phyloP scores from a whole-genome alignment of 306 rosid species.

The Cucumis melo region DNA sequence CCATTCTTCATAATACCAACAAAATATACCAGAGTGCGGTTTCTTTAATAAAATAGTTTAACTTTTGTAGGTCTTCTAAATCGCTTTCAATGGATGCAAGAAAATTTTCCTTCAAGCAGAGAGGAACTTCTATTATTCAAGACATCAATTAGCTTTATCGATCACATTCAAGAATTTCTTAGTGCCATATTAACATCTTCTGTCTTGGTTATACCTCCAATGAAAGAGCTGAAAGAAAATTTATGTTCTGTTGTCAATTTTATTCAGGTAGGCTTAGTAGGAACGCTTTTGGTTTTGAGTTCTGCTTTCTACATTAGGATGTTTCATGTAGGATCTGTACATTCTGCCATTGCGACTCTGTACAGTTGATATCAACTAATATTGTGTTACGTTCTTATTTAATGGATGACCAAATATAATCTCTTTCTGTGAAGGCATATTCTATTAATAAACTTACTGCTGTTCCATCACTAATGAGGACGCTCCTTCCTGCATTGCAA shows the following conservation, averaged over 20 bases:
- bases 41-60: not conserved
- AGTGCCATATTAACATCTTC: slow-evolving; percentile 52
- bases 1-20: not conserved
- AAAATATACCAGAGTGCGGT: not conserved
- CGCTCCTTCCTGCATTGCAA: slow-evolving; percentile 56
- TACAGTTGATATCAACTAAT: not conserved
- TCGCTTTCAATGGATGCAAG: slow-evolving; percentile 86
- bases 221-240: slow-evolving; percentile 35
- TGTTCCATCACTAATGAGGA: slow-evolving; percentile 75
- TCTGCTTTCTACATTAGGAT: too few species aligned
- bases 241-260: slow-evolving; percentile 42
- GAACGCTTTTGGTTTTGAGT: too few species aligned
- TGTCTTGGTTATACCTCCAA: slow-evolving; percentile 74
- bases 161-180: slow-evolving; percentile 88
- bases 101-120: slow-evolving; percentile 43
- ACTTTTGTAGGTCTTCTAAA: slow-evolving; percentile 57
- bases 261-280: slow-evolving; percentile 36
- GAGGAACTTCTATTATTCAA: slow-evolving; percentile 63
- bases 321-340: too few species aligned
- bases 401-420: slow-evolving; percentile 10
- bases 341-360: not conserved
- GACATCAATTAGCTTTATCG: slow-evolving; percentile 72
- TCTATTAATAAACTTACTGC: slow-evolving; percentile 49
- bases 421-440: slow-evolving; percentile 49
- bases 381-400: not conserved